Evolutionary conservation across 257 asterid species (phyloP), one percentile per base, ranked within the genome.

Genomic region (Eustoma russellianum): DNA sequence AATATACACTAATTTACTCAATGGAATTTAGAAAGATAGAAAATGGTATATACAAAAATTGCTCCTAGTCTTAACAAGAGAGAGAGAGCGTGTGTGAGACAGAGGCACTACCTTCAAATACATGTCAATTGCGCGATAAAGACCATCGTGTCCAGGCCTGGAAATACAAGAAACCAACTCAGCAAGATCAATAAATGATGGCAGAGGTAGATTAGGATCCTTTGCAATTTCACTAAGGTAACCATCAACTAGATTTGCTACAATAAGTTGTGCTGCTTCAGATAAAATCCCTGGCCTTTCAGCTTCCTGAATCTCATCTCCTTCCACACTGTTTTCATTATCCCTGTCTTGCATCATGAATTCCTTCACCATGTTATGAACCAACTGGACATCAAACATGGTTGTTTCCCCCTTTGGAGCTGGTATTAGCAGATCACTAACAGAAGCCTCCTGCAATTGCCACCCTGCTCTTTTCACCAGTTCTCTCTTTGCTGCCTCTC

Each of bases 181-280:
- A 8, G 96, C 83, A 9, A 87, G 58, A 17, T 74, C 88, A 10
- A 81, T 70, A 68, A 91, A 91, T 17, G 54, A 45, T 0, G 83
- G 69, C 45, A 84, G 60, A 33, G 85, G 72, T 12, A 91, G 79
- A 48, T 73, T 70, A 16, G 93, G 95, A 75, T 92, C 98, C 67
- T 82, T 87, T 1, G 93, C 94, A 41, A 92, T 79, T 73, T 92
- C 97, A 0, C 77, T 80, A 47, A 92, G 94, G 79, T 92, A 92
- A 44, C 79, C 77, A 40, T 92, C 98, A 0, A 92, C 74, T 7
- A 92, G 79, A 74, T 92, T 92, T 12, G 92, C 95, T 59, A 87
- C 98, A 88, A 92, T 92, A 66, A 92, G 82, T 78, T 87, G 87
- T 5, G 98, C 88, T 48, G 98, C 98, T 75, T 92, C 98, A 1